Evolutionary conservation across 768 basidiomycete species (phyloP).

Genomic region (Pisolithus sp.): DNA sequence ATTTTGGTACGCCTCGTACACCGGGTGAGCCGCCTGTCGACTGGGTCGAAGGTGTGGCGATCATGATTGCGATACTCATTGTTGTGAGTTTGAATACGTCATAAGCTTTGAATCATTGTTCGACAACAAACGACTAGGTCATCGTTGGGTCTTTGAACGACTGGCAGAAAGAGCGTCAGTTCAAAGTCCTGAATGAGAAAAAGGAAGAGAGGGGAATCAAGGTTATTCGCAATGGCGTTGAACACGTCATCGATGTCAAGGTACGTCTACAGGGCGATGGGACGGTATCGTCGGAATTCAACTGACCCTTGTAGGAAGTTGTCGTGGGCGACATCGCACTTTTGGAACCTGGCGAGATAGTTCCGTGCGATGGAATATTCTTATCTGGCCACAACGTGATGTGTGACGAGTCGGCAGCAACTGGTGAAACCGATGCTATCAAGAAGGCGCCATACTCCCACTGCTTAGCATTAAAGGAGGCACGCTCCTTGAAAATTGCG

Average conservation of each 20-base stretch:
- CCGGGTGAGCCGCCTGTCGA: conserved; percentile 71
- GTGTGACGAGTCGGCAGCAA: conserved; percentile 95
- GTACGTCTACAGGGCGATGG: conserved; percentile 31
- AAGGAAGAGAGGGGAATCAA: conserved; percentile 92
- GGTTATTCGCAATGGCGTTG: conserved; percentile 66
- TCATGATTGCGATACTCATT: conserved; percentile 68
- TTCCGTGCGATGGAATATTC: conserved; percentile 96
- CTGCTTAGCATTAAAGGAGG: conserved; percentile 47
- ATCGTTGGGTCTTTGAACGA: conserved; percentile 93
- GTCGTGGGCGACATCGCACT: conserved; percentile 91
- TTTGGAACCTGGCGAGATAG: conserved; percentile 90
- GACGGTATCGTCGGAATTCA: conserved; percentile 7
- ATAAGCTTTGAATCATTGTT: neutral
- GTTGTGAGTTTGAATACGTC: conserved; percentile 45
- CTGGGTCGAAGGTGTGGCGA: conserved; percentile 94
- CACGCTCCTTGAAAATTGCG: conserved; percentile 15
- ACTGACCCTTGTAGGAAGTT: conserved; percentile 53
- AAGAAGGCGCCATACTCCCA: conserved; percentile 79
- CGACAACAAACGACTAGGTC: conserved; percentile 40
- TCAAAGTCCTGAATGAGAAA: conserved; percentile 85
- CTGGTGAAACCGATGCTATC: conserved; percentile 95
- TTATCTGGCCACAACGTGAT: conserved; percentile 87
- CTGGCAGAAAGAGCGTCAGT: conserved; percentile 98
- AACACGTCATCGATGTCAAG: conserved; percentile 76
- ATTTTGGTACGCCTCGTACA: conserved; percentile 68